A percentile compares a stretch with the other conserved stretches of the same genome.
These are phyloP conservation scores for Phytophthora kernoviae DNA, from an alignment of 352 stramenopile genomes.

Conservation along the genomic window DNA sequence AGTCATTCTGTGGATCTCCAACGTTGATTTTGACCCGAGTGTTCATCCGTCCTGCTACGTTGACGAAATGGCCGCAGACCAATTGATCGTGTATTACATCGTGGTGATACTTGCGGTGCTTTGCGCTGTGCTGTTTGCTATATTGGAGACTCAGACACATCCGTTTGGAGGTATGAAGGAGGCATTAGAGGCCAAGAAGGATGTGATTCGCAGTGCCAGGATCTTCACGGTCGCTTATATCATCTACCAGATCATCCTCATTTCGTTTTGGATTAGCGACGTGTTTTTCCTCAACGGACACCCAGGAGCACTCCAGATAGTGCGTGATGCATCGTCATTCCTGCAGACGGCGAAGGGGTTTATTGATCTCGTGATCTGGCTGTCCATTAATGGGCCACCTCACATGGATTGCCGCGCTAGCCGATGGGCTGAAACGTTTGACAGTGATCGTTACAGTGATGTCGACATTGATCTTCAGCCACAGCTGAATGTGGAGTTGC, in stretches of 20 bases:
- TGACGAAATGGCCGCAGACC: constrained; percentile 67
- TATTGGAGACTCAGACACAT: constrained; percentile 77
- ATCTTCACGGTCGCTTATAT: constrained; percentile 85
- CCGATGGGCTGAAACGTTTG: constrained; percentile 38
- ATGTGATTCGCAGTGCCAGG: constrained; percentile 79
- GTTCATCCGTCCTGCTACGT: constrained; percentile 66
- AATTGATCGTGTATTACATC: constrained; percentile 77
- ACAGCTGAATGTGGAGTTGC: constrained; percentile 85
- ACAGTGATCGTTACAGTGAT: constrained; percentile 67
- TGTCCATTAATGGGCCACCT: constrained; percentile 69
- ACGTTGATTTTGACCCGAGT: constrained; percentile 51
- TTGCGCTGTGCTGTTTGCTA: constrained; percentile 60
- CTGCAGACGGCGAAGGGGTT: constrained; percentile 78
- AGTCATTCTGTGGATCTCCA: constrained; percentile 58
- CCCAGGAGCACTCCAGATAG: constrained; percentile 31
- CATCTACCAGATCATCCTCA: constrained; percentile 84
- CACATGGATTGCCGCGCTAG: constrained; percentile 33
- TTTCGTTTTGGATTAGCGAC: constrained; percentile 77
- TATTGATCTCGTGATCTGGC: constrained; percentile 86
- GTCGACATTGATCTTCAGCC: constrained; percentile 83
- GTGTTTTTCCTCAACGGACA: constrained; percentile 52
- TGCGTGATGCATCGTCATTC: constrained; percentile 70
- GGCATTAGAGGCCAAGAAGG: constrained; percentile 75
- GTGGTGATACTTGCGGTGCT: constrained; percentile 77
- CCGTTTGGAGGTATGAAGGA: constrained; percentile 79